Conservation (phyloP, 495 filamentous ascomycete genomes). For the Penicillium herquei region DNA sequence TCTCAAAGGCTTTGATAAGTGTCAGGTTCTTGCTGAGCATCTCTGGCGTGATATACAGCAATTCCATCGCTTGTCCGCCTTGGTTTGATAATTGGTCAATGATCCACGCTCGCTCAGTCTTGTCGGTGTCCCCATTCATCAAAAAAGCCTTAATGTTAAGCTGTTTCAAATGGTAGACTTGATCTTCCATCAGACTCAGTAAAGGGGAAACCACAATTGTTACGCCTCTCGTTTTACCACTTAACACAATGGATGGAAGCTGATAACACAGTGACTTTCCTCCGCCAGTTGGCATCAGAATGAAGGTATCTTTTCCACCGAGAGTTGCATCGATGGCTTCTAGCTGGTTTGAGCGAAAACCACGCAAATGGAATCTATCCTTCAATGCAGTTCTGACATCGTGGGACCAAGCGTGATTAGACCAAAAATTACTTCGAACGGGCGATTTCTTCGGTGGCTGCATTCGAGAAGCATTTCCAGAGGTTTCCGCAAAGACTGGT, state of each 20-base stretch:
- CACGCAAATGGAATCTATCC: constrained; percentile 76
- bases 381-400: constrained; percentile 78
- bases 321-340: constrained; percentile 95
- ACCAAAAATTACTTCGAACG: constrained; percentile 37
- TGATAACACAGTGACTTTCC: constrained; percentile 98
- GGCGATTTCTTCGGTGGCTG: constrained; percentile 34
- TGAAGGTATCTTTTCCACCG: constrained; percentile 81
- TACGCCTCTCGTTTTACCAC: constrained; percentile 77
- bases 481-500: constrained; percentile 54
- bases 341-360: constrained; percentile 88
- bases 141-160: constrained; percentile 74
- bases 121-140: constrained; percentile 70
- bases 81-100: constrained; percentile 55
- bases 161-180: constrained; percentile 75
- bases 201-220: constrained; percentile 94
- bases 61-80: constrained; percentile 67
- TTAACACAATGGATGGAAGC: constrained; percentile 79
- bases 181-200: constrained; percentile 94
- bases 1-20: constrained; percentile 59
- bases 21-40: constrained; percentile 80
- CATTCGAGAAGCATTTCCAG: constrained; percentile 44
- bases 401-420: constrained; percentile 69
- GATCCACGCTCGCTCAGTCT: constrained; percentile 57
- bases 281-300: constrained; percentile 96
- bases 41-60: constrained; percentile 94